Evolutionary conservation across 371 early-diverging fungal genomes (phyloP).

Genomic region (Rhizopus sp.): DNA sequence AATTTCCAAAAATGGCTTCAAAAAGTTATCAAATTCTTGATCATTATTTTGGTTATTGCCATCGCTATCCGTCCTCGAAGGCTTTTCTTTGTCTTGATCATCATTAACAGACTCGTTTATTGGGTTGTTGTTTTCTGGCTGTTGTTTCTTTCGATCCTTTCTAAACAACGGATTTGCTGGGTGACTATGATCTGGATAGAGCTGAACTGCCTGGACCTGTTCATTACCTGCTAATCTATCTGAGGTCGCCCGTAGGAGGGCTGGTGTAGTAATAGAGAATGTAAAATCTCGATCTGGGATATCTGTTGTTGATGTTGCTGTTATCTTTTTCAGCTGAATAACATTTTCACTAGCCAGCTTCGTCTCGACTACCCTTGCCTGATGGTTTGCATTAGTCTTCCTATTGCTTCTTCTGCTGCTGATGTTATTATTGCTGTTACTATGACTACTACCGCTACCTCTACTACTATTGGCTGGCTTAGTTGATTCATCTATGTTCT

Average conservation of each 20-base stretch:
- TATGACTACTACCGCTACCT: background rate
- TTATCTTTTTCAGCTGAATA: too few relatives aligned
- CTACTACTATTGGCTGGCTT: too few relatives aligned
- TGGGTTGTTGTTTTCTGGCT: background rate
- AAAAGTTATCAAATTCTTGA: background rate
- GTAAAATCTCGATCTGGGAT: slow-evolving; percentile 14
- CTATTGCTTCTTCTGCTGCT: background rate
- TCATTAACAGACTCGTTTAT: background rate
- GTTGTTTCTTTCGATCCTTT: slow-evolving; percentile 1
- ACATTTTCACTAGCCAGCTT: background rate
- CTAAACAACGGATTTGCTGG: slow-evolving; percentile 16
- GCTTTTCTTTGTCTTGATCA: background rate
- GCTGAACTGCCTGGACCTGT: slow-evolving; percentile 13
- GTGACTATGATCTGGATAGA: slow-evolving; percentile 24
- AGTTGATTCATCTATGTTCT: too few relatives aligned
- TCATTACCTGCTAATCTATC: slow-evolving; percentile 1
- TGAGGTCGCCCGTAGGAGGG: slow-evolving; percentile 10
- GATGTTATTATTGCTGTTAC: background rate
- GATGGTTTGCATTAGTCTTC: background rate
- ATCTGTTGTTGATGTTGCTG: background rate
- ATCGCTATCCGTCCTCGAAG: background rate
- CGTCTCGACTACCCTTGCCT: background rate
- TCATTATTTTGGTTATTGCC: background rate
- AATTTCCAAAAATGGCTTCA: slow-evolving; percentile 5
- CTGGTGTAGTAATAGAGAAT: slow-evolving; percentile 26